phyloP scores from a whole-genome alignment of 169 alveolate species.

The Plasmodium gallinaceum region DNA sequence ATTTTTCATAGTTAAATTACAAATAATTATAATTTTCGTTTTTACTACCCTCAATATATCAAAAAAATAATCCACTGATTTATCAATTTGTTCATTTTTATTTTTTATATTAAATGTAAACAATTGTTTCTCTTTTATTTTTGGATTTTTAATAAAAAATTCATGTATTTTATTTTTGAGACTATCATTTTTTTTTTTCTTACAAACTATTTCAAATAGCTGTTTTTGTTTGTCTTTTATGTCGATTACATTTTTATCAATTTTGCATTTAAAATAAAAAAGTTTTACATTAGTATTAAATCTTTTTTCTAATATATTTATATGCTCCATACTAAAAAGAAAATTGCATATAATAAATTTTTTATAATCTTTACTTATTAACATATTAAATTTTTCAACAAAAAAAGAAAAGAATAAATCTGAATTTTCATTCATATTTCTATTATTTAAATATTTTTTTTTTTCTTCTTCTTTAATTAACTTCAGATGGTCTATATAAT shows the following conservation, averaged over 20 bases:
- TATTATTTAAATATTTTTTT: neutral
- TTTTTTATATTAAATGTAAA: slow-evolving; percentile 23
- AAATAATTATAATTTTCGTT: slow-evolving; percentile 36
- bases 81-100: neutral
- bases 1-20: slow-evolving; percentile 28
- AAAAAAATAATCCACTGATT: neutral
- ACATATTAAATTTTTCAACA: slow-evolving; percentile 23
- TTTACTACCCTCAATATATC: slow-evolving; percentile 21
- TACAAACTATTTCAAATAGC: neutral
- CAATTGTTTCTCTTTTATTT: neutral
- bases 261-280: slow-evolving; percentile 27
- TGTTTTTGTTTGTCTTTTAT: slow-evolving; percentile 22
- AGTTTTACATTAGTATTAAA: slow-evolving; percentile 5
- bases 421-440: neutral
- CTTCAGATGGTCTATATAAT: slow-evolving; percentile 18
- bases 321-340: slow-evolving; percentile 10
- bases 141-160: neutral
- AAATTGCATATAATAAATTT: slow-evolving; percentile 57
- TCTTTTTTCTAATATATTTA: slow-evolving; percentile 14
- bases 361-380: slow-evolving; percentile 20
- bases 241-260: neutral
- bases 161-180: neutral
- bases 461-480: slow-evolving; percentile 20
- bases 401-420: slow-evolving; percentile 19
- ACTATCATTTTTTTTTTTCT: neutral